phyloP scores from a whole-genome alignment of 2,329 filamentous ascomycete species.

The Monosporascus sp. region DNA sequence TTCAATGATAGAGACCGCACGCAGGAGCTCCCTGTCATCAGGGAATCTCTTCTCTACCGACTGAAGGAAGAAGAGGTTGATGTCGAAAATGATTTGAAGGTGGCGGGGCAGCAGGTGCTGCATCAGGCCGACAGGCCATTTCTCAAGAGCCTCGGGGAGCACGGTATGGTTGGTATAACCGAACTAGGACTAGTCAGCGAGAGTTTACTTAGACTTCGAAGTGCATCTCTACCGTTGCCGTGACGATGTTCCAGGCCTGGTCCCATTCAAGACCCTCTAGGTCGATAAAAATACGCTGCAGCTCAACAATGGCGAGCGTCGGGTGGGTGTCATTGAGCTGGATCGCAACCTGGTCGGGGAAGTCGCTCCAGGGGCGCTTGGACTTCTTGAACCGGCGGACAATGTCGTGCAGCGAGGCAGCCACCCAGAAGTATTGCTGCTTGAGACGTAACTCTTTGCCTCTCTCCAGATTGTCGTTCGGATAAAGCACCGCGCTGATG shows the following conservation, averaged over 20 bases:
- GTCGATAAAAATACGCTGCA: conserved; percentile 89
- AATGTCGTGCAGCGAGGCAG: conserved; percentile 92
- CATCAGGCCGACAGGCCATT: conserved; percentile 91
- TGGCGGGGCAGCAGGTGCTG: conserved; percentile 92
- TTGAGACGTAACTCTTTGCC: conserved; percentile 97
- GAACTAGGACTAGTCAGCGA: conserved; percentile 46
- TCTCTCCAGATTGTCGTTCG: conserved; percentile 93
- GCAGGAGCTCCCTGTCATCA: conserved; percentile 78
- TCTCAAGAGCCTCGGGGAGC: conserved; percentile 92
- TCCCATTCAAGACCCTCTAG: conserved; percentile 91
- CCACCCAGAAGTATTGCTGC: conserved; percentile 99
- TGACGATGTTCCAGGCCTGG: conserved; percentile 79
- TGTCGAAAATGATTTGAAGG: conserved; percentile 95
- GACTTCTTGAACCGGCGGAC: conserved; percentile 98
- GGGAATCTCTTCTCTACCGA: conserved; percentile 86
- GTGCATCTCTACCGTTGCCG: conserved; percentile 45
- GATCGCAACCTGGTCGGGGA: conserved; percentile 91
- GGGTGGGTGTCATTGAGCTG: conserved; percentile 98
- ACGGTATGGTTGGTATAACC: conserved; percentile 99
- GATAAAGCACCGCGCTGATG: conserved; percentile 94
- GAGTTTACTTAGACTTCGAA: conserved; percentile 6
- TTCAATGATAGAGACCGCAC: conserved; percentile 92
- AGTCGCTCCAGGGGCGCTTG: conserved; percentile 83
- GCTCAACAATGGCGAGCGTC: conserved; percentile 89
- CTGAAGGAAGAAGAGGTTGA: conserved; percentile 93